Base-by-base conservation (phyloP, 257 asterid genomes). In the Nicotiana noctiflora region DNA sequence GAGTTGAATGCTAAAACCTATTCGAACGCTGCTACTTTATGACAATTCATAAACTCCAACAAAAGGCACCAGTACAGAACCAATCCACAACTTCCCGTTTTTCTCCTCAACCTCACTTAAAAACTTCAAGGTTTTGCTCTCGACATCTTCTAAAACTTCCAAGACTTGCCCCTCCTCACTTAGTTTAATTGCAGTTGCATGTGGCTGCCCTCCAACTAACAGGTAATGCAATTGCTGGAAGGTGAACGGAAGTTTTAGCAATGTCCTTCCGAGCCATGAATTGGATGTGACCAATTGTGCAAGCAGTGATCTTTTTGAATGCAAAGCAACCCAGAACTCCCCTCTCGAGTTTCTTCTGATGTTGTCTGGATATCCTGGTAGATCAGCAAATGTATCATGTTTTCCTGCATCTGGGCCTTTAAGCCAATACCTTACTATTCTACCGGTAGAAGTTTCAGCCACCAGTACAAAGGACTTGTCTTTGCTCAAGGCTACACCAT, bases 41-140 rank as follows among this genome's bases (percentile, higher is more conserved):
- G 80, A 46, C 84, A 89, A 76, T 66, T 60, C 80, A 77, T 89
- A 79, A 32, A 89, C 61, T 68, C 94, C 96, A 19, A 90, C 23
- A n/a, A 85, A 89, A 79, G 98, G 90, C 86, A 86, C 86, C 82
- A 91, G 21, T 4, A 90, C 97, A 66, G 95, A 93, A 19, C 85
- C 95, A 74, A 92, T 78, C 94, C 97, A 91, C 29, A 93, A 86
- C 81, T 87, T 90, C 76, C 94, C 95, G 49, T 91, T 27, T 79
- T 81, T 87, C 88, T 92, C 95, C 86, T 93, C 97, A 5, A 88
- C 91, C 81, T 93, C 97, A 72, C 97, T 93, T 15, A 93, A 81
- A 76, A 89, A 88, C 85, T 86, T 88, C 90, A 90, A 57, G 0
- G 84, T 88, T 82, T 87, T 86, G 81, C 96, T 93, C 49, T 87